Conservation (phyloP, 2,329 filamentous ascomycete genomes). For the Eurotiales sp. region DNA sequence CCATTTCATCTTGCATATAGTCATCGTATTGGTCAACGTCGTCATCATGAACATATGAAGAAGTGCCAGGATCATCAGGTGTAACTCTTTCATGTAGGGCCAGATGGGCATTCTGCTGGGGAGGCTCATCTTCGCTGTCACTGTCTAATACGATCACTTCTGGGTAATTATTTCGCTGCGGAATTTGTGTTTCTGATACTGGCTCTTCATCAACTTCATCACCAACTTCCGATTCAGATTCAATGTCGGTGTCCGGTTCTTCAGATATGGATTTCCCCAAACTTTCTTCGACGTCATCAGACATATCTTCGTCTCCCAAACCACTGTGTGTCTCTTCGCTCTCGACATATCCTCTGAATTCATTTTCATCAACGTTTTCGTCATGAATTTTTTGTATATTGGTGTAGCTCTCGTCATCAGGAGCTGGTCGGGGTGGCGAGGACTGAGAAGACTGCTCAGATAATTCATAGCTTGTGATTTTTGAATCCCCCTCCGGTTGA, state of each 20-base stretch:
- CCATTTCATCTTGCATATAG: not conserved
- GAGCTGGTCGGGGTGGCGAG: too few relatives aligned
- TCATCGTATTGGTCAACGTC: not conserved
- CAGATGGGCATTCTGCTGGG: not conserved
- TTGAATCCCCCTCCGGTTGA: not conserved
- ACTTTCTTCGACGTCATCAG: conserved; percentile 16
- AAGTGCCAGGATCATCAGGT: not conserved
- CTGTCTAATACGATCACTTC: conserved; percentile 42
- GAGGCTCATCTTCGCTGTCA: conserved; percentile 38
- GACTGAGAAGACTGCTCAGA: too few relatives aligned
- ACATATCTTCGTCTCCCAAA: conserved; percentile 14
- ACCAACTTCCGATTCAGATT: conserved; percentile 17
- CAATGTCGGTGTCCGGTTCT: conserved; percentile 13
- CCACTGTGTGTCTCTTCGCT: too few relatives aligned
- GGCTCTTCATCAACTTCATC: conserved; percentile 9
- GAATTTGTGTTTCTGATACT: conserved; percentile 7
- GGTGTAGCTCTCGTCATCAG: too few relatives aligned
- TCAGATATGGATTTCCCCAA: conserved; percentile 15
- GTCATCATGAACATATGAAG: not conserved
- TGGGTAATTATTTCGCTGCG: conserved; percentile 19
- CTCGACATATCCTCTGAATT: conserved; percentile 16
- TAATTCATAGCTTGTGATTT: too few relatives aligned
- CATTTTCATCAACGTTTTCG: conserved; percentile 17
- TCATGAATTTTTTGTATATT: not conserved
- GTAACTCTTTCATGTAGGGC: not conserved